Evolutionary conservation across 148 eudicot genomes (phyloP), one percentile per base, ranked within the genome.

Genomic region (Camellia lanceoleosa): DNA sequence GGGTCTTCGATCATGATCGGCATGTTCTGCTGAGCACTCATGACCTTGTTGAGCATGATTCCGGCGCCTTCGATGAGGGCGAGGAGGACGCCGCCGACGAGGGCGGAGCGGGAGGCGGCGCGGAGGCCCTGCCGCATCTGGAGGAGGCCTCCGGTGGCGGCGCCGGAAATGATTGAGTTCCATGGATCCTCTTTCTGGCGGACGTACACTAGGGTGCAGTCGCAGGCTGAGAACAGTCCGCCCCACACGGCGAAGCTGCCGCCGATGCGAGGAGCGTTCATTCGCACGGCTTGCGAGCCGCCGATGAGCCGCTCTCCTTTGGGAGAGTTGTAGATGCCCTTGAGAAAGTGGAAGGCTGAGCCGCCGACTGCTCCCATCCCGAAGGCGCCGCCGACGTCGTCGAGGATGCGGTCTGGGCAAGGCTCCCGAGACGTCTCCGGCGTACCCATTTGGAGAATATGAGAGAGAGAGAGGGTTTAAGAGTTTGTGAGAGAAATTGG

Each of bases 141-240:
- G 1, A 93, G 85, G 16, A 93, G 82, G 11, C 95, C 95, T 0
- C 95, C 95, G 6, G 93, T 89, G 3, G 91, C 89, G 6, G 95
- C 93, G 1, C 97, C 95, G 5, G 94, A 87, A 13, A 86, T 18
- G 84, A 93, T 89, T 7, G 92, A 87, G 80, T 93, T 93, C 97
- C 97, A 91, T 0, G 95, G 94, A 14, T 93, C 97, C 18, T 93
- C 97, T 78, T 91, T 93, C 85, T 86, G 90, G n/a, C 97, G 86
- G 2, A 73, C 20, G 66, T 87, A 93, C 0, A 90, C 95, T 86
- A 93, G 79, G 3, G 86, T 65, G 78, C 95, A 91, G 44, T 93
- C 94, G 65, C 87, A 93, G 44, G 83, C 70, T 11, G 97, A 91
- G 84, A 89, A 93, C 1, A 93, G 80, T 12, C 92, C 92, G 4